A percentile compares a stretch with the other conserved stretches of the same genome.
Evolutionary conservation across 2,329 filamentous ascomycete genomes (phyloP).

Genomic region (Ascochyta koolunga): DNA sequence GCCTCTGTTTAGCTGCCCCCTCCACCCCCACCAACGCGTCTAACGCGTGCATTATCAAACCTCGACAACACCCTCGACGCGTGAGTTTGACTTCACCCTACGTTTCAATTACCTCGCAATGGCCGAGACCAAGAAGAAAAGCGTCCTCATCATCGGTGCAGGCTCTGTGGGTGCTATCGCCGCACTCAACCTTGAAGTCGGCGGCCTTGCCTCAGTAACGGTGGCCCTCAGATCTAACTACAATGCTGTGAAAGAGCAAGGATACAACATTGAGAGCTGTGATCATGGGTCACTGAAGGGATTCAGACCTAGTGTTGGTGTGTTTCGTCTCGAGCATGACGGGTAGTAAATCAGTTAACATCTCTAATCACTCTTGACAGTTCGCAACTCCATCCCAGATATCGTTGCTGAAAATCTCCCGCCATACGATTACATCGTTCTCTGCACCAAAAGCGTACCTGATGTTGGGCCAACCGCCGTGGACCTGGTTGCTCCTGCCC

Average conservation of each 20-base stretch:
- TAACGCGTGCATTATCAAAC: conserved; percentile 12
- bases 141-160: conserved; percentile 60
- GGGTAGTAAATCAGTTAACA: background rate
- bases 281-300: conserved; percentile 59
- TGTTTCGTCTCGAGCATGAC: conserved; percentile 11
- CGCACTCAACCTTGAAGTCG: conserved; percentile 60
- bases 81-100: conserved; percentile 2
- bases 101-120: conserved; percentile 19
- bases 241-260: conserved; percentile 52
- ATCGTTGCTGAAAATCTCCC: conserved; percentile 41
- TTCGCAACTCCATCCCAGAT: conserved; percentile 58
- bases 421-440: conserved; percentile 62
- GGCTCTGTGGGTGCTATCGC: conserved; percentile 65
- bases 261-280: conserved; percentile 62
- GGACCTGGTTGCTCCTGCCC: conserved; percentile 59
- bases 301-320: conserved; percentile 57
- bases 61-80: conserved; percentile 1
- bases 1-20: conserved; percentile 26
- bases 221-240: conserved; percentile 64
- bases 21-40: conserved; percentile 32
- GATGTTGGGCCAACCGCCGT: conserved; percentile 58
- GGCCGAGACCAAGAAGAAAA: conserved; percentile 38
- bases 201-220: conserved; percentile 59
- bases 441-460: conserved; percentile 65
- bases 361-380: conserved; percentile 33